Evolutionary conservation across 2,329 filamentous ascomycete species (phyloP), one percentile per base, ranked within the genome.

Genomic region (Fonsecaea pedrosoi): DNA sequence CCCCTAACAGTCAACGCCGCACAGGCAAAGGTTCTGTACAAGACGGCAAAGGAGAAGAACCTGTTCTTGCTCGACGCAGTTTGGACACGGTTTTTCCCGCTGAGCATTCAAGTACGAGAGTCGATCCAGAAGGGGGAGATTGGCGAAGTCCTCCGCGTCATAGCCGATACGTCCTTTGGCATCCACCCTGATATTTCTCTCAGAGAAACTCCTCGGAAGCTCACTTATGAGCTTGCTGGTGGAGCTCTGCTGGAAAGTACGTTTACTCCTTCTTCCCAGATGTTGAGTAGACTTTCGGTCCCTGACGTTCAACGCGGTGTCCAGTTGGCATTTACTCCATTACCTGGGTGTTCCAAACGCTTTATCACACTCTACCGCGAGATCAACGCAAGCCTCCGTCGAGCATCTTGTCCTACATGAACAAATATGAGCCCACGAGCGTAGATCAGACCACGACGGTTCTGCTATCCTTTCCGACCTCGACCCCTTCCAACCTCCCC

Each of bases 81-180:
- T 30, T 96, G 92, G 93, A 96, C 92, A 45, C 85, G 93, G 67
- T 95, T 90, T 81, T 95, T 96, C 81, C 93, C 93, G 2, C 81
- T 96, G 10, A 94, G 90, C 74, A 86, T 92, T 77, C 87, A 91
- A 77, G 82, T 93, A 40, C 83, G 90, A 58, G 87, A 94, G 74
- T 66, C 78, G 59, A 86, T 89, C 73, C 80, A 76, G 2, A 80
- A 80, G 2, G 82, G 83, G 61, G 79, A 80, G 66, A 80, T 86
- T 55, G 87, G 87, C 2, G 82, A 83, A 59, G 83, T 89, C 32
- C 76, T 85, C 37, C 82, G 87, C 32, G 85, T 87, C 40, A 45
- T 45, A 21, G 57, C 40, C 57, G 40, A 60, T 38, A 48, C 34
- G 4, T 48, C 57, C 10, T 68, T 70, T 21, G 54, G 48, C 37